phyloP scores from a whole-genome alignment of 371 early-diverging fungal genomes.

The Blastocladiella emersonii region DNA sequence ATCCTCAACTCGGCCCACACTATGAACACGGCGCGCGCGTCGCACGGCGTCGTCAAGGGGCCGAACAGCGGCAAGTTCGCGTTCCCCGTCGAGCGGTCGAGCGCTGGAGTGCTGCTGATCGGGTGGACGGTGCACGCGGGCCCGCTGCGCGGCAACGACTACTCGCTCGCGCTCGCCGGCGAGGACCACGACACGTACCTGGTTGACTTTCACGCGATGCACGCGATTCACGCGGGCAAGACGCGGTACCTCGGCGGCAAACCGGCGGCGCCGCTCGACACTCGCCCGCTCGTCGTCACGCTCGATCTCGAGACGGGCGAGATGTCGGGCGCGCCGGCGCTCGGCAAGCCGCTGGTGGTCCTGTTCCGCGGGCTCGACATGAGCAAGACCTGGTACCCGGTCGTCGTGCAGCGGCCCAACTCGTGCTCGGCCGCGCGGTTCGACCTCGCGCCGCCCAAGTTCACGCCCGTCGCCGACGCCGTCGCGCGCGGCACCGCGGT shows the following conservation, averaged over 20 bases:
- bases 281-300: not conserved
- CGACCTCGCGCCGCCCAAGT: not conserved
- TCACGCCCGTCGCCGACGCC: not conserved
- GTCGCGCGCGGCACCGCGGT: not conserved
- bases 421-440: not conserved
- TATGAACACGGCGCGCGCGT: not conserved
- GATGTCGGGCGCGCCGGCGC: not conserved
- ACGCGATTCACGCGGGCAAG: not conserved
- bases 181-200: not conserved
- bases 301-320: not conserved
- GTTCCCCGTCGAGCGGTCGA: not conserved
- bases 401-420: not conserved
- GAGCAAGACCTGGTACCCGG: not conserved
- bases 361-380: not conserved
- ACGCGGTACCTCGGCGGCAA: not conserved
- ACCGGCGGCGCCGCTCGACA: too few relatives aligned
- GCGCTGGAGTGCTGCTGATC: too few relatives aligned
- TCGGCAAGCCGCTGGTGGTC: not conserved
- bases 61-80: not conserved
- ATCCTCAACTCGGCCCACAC: not conserved
- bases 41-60: not conserved
- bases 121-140: not conserved
- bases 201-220: not conserved
- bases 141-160: too few relatives aligned
- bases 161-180: not conserved